phyloP scores from a whole-genome alignment of 2,329 filamentous ascomycete species.

The Aureobasidium mangrovei region DNA sequence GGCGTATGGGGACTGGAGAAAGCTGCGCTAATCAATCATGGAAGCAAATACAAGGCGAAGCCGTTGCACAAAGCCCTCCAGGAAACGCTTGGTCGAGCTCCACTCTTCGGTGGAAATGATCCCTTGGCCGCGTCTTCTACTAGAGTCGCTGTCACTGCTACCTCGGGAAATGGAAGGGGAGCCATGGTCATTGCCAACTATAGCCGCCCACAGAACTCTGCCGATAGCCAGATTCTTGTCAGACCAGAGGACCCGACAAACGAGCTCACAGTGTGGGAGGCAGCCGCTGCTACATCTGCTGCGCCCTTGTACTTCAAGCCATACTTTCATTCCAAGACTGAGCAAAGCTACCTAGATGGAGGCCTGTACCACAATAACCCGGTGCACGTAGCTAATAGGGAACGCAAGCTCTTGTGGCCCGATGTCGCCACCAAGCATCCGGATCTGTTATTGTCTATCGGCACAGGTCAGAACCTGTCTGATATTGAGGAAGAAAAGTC shows the following conservation, averaged over 20 bases:
- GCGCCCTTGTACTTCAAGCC: constrained; percentile 44
- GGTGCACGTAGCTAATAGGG: constrained; percentile 41
- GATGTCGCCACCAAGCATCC: constrained; percentile 22
- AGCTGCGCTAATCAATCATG: constrained; percentile 22
- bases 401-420: constrained; percentile 30
- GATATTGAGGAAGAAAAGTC: not conserved
- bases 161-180: constrained; percentile 31
- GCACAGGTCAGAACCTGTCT: constrained; percentile 27
- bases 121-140: constrained; percentile 14
- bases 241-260: constrained; percentile 30
- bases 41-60: constrained; percentile 27
- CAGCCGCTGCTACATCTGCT: constrained; percentile 43
- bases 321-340: constrained; percentile 40
- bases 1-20: constrained; percentile 26
- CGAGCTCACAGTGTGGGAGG: constrained; percentile 44
- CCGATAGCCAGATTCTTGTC: constrained; percentile 32
- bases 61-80: constrained; percentile 30
- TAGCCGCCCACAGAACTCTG: constrained; percentile 27
- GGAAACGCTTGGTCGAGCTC: constrained; percentile 30
- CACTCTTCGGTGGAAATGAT: constrained; percentile 30
- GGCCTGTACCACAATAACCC: constrained; percentile 45
- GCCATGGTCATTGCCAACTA: constrained; percentile 40
- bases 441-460: constrained; percentile 28
- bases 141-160: constrained; percentile 38
- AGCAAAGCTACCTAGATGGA: constrained; percentile 42